phyloP scores from a whole-genome alignment of 139 green algal genomes.

The Picochlorum sp. region DNA sequence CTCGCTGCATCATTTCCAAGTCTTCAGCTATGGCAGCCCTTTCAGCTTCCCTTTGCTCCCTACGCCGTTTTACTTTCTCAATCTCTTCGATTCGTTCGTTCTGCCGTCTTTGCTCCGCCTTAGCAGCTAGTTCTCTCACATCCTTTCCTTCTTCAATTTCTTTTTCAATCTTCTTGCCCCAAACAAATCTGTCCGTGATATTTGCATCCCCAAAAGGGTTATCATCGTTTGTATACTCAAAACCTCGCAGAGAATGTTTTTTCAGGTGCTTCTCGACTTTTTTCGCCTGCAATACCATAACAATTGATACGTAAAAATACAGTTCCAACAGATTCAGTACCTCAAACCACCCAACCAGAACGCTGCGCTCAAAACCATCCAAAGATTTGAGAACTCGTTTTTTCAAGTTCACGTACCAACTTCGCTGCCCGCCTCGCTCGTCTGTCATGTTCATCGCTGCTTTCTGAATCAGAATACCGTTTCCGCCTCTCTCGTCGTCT shows the following conservation, averaged over 20 bases:
- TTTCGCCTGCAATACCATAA: slow-evolving; percentile 24
- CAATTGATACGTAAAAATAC: not conserved
- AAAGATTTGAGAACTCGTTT: too few relatives aligned
- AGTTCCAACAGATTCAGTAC: not conserved
- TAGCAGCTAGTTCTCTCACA: slow-evolving; percentile 45
- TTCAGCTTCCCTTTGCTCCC: slow-evolving; percentile 72
- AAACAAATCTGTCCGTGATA: slow-evolving; percentile 71
- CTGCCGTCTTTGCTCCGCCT: slow-evolving; percentile 39
- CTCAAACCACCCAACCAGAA: not conserved
- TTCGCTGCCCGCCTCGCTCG: not conserved
- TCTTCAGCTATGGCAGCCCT: slow-evolving; percentile 72
- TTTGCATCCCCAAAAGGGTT: slow-evolving; percentile 69
- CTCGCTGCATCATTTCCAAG: slow-evolving; percentile 61
- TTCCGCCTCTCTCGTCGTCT: not conserved
- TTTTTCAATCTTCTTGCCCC: slow-evolving; percentile 90
- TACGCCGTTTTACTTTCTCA: slow-evolving; percentile 80
- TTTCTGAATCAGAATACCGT: not conserved
- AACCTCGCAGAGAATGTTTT: slow-evolving; percentile 24
- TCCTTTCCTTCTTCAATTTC: slow-evolving; percentile 43
- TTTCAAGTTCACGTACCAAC: slow-evolving; percentile 1
- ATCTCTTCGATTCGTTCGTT: slow-evolving; percentile 68
- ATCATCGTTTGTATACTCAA: slow-evolving; percentile 56
- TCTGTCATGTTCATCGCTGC: not conserved
- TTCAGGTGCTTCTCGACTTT: slow-evolving; percentile 49
- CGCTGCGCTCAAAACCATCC: too few relatives aligned